These are phyloP conservation scores for sunflower (Helianthus annuus) DNA, from an alignment of 129 eudicot species.

Conservation along the genomic window HanXRQr2.0-SUNRISE NC_035435.2:71282344-71282843, in stretches of 20 bases:
- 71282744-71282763: no score
- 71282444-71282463: conserved; percentile 65
- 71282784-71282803: no score
- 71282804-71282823: no score
- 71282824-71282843: no score
- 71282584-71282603: background rate
- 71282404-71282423: conserved; percentile 80
- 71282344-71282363: conserved; percentile 43
- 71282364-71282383: conserved; percentile 53
- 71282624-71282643: conserved; percentile 75
- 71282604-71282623: conserved; percentile 47
- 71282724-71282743: no score
- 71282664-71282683: no score
- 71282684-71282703: no score
- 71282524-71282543: conserved; percentile 62
- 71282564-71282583: conserved; percentile 37
- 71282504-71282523: conserved; percentile 78
- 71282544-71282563: conserved; percentile 59
- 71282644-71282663: no score
- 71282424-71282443: conserved; percentile 79
- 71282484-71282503: conserved; percentile 52
- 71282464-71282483: conserved; percentile 25
- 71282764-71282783: no score
- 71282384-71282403: conserved; percentile 79
- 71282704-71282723: no score